Percentiles rank a stretch among this genome's conserved stretches.
These are phyloP conservation scores for Aureobasidium sp. DNA, from an alignment of 2,329 filamentous ascomycete species.

Conservation along the genomic window DNA sequence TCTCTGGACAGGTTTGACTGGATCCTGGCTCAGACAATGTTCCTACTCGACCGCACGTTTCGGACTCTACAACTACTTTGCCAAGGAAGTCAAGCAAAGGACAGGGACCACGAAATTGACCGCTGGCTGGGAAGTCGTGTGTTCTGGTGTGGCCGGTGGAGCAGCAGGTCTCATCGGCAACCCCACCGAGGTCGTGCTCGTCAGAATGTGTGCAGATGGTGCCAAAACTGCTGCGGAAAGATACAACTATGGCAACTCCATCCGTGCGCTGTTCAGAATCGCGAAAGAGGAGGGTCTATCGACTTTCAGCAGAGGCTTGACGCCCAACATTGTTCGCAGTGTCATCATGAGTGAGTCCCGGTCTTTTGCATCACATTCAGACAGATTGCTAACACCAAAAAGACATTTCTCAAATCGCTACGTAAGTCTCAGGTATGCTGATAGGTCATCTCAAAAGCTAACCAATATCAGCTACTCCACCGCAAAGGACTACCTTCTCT, in stretches of 20 bases:
- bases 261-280: constrained; percentile 9
- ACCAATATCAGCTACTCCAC: neutral
- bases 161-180: constrained; percentile 10
- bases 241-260: constrained; percentile 12
- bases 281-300: constrained; percentile 12
- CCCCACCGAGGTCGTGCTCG: constrained; percentile 10
- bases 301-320: constrained; percentile 12
- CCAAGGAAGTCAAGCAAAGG: constrained; percentile 9
- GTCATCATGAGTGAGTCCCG: constrained; percentile 11
- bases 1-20: constrained; percentile 14
- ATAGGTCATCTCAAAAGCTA: neutral
- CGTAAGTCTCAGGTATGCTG: neutral
- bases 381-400: neutral
- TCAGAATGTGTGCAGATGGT: constrained; percentile 14
- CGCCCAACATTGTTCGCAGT: constrained; percentile 14
- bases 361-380: no score
- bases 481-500: constrained; percentile 11
- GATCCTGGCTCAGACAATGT: constrained; percentile 12
- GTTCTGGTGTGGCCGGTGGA: constrained; percentile 9
- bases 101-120: constrained; percentile 3
- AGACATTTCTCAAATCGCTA: constrained; percentile 14
- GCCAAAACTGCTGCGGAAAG: neutral
- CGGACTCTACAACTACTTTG: constrained; percentile 14
- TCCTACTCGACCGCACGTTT: constrained; percentile 14
- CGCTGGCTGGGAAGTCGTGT: constrained; percentile 13